These are phyloP conservation scores for Gossypium schwendimanii DNA, from an alignment of 441 rosid genomes.

Conservation along the genomic window DNA sequence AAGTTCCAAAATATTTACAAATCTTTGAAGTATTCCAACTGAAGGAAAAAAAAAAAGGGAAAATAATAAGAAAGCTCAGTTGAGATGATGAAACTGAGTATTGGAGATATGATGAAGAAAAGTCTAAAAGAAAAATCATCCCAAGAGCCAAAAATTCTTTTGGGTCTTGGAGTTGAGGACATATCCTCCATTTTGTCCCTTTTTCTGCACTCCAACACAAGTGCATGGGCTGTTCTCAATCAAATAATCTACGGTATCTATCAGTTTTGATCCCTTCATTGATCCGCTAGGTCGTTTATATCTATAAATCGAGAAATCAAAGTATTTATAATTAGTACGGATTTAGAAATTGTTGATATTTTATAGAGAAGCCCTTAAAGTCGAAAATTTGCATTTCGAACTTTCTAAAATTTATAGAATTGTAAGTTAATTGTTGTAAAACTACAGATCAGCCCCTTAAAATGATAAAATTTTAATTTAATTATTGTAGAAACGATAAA, in stretches of 20 bases:
- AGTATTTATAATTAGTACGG: neutral
- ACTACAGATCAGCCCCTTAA: too few species aligned
- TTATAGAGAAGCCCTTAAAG: too few species aligned
- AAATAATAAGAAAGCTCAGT: neutral
- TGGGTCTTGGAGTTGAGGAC: constrained; percentile 79
- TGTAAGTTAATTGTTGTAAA: too few species aligned
- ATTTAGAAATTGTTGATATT: too few species aligned
- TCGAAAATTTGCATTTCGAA: too few species aligned
- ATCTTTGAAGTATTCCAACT: neutral
- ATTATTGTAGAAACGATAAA: too few species aligned
- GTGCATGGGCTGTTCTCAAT: constrained; percentile 72
- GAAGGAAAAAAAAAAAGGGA: too few species aligned
- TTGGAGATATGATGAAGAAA: neutral
- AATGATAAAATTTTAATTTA: too few species aligned
- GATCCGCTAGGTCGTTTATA: constrained; percentile 45
- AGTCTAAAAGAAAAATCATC: constrained; percentile 24
- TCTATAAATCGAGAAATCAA: constrained; percentile 22
- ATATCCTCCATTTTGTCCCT: constrained; percentile 78
- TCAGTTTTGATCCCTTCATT: constrained; percentile 33
- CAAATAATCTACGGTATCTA: constrained; percentile 73
- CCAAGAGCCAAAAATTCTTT: constrained; percentile 86
- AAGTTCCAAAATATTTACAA: neutral
- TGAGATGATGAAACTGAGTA: neutral
- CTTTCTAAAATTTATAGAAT: too few species aligned
- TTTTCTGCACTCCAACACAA: constrained; percentile 77